Evolutionary conservation across 106 monocot genomes (phyloP).

Genomic region (Dioscorea dumetorum): DNA sequence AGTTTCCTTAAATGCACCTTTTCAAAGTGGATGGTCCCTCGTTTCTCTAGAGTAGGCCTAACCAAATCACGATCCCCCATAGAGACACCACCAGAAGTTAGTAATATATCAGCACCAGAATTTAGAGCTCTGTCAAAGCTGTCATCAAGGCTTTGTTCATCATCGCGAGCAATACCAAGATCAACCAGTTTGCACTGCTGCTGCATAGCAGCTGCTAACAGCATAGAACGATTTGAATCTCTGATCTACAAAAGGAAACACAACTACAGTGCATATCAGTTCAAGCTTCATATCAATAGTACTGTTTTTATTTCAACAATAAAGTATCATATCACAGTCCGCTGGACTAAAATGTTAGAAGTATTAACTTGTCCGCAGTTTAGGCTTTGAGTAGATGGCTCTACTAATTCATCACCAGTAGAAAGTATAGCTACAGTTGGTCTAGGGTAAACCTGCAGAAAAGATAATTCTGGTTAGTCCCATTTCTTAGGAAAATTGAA

Average conservation of each 20-base stretch:
- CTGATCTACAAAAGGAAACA: slow-evolving; percentile 52
- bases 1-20: slow-evolving; percentile 30
- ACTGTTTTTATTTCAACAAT: background rate
- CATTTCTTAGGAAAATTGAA: background rate
- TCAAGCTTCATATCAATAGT: no score
- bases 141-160: slow-evolving; percentile 49
- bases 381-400: slow-evolving; percentile 55
- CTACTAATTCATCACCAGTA: slow-evolving; percentile 89
- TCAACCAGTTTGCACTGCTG: slow-evolving; percentile 79
- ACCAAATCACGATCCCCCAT: slow-evolving; percentile 98
- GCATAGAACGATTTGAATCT: slow-evolving; percentile 93
- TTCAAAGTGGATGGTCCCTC: slow-evolving; percentile 67
- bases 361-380: slow-evolving; percentile 64
- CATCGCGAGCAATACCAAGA: slow-evolving; percentile 73
- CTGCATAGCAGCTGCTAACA: slow-evolving; percentile 69
- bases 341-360: background rate
- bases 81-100: slow-evolving; percentile 95
- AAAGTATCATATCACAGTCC: background rate
- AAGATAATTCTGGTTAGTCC: background rate
- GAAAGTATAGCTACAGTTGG: slow-evolving; percentile 85
- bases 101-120: slow-evolving; percentile 64
- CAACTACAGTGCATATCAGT: background rate
- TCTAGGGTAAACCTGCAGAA: slow-evolving; percentile 58
- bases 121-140: slow-evolving; percentile 40
- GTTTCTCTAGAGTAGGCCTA: slow-evolving; percentile 67